Base-by-base conservation (phyloP, 768 basidiomycete genomes). In the Kwoniella dejecticola region DNA sequence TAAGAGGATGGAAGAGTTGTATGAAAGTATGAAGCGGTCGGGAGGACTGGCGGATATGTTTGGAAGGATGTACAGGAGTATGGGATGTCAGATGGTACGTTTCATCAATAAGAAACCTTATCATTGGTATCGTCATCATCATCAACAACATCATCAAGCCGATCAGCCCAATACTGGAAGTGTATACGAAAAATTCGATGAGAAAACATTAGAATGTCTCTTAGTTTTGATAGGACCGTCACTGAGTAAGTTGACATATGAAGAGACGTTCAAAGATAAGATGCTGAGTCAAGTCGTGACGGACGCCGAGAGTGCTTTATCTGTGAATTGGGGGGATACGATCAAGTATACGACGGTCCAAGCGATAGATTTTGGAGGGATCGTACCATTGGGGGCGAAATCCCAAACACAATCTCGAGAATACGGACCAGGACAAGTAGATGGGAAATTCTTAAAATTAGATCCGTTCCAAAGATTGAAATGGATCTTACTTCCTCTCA, bases 61-160 rank as follows among this genome's bases (percentile, higher is more conserved):
- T 44, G 45, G 30, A 5, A 4, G 11, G 12, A 15, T 49, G 24
- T 62, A 17, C 29, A 26, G 60, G 30, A 27, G 15, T 3, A 50
- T 50, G 17, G 36, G 40, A 23, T 44, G 48, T 27, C 40, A 40
- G 19, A 46, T 31, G 29, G 45, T 55, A n/a, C 38, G 56, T 29
- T 67, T 67, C 54, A 63, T 63, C 46, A 59, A 59, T 36, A 45
- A 59, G 44, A 36, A 40, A 30, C 57, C 47, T 7, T 59, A n/a
- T 31, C 48, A 59, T 38, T 59, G 57, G 57, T 59, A 59, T 36
- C 48, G 6, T n/a, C 57, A 21, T 17, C 8, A 4, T 31, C 27
- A 10, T n/a, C 31, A 8, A 33, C 6, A 27, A 33, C 21, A 1
- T n/a, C n/a, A n/a, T n/a, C n/a, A n/a, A n/a, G n/a, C n/a, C n/a